These are phyloP conservation scores for Nakazawaea molendinolei DNA, from an alignment of 805 yeast genomes.

Conservation along the genomic window DNA sequence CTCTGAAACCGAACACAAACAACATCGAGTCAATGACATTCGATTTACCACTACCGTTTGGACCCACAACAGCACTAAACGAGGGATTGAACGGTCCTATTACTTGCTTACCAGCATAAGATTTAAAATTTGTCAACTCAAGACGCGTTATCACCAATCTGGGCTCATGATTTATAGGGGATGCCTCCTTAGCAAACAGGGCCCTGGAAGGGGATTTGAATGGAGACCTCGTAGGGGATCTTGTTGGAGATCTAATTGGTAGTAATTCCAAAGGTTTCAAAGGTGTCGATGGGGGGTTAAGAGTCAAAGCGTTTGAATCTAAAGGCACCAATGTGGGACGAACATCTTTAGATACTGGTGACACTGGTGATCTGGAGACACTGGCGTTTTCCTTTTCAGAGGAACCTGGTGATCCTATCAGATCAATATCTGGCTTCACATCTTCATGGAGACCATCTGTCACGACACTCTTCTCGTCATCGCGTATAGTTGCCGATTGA, in stretches of 20 bases:
- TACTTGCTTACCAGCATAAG: slow-evolving; percentile 88
- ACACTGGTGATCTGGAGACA: background rate
- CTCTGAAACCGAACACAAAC: slow-evolving; percentile 95
- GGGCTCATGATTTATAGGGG: slow-evolving; percentile 26
- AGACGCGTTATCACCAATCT: slow-evolving; percentile 72
- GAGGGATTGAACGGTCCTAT: slow-evolving; percentile 94
- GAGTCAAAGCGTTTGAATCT: slow-evolving; percentile 7
- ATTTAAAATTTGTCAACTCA: slow-evolving; percentile 80
- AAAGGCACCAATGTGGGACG: slow-evolving; percentile 10
- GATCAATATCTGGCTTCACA: background rate
- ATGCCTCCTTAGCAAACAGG: background rate
- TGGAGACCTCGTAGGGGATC: slow-evolving; percentile 9
- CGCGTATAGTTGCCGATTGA: background rate
- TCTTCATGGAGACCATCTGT: background rate
- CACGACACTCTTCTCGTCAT: background rate
- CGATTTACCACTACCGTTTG: slow-evolving; percentile 96
- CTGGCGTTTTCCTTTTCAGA: slow-evolving; percentile 6
- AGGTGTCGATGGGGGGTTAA: slow-evolving; percentile 11
- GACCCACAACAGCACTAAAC: slow-evolving; percentile 96
- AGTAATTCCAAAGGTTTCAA: slow-evolving; percentile 7
- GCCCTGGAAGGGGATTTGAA: slow-evolving; percentile 1
- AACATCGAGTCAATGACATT: slow-evolving; percentile 97
- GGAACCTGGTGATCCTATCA: slow-evolving; percentile 1
- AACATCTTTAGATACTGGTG: background rate
- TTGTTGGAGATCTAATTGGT: slow-evolving; percentile 11